Evolutionary conservation across 2,329 filamentous ascomycete species (phyloP), one percentile per base, ranked within the genome.

Genomic region (Biscogniauxia marginata): DNA sequence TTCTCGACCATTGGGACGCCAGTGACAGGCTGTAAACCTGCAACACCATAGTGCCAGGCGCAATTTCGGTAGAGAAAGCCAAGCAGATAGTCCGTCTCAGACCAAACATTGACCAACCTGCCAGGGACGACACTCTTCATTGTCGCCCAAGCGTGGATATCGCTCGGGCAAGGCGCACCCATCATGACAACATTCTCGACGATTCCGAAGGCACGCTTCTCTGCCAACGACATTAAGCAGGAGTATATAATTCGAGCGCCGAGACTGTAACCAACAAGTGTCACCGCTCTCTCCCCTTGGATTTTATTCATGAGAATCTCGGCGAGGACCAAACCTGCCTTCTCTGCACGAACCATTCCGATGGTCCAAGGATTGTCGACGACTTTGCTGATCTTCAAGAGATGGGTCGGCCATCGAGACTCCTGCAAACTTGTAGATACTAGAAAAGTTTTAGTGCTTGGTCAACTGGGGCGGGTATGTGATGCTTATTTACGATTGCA

Each of bases 81-180:
- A 2, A 98, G 85, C 21, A 97, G 86, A 63, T 91, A 92, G 71
- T 98, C 93, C 48, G 91, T 90, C 51, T 88, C 86, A 0, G 90
- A 96, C 71, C 88, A 97, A 3, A 95, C 91, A 65, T 97, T 98
- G 67, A 97, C 82, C n/a, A 97, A 79, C 20, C 92, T 85, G 0
- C 93, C 92, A 44, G 85, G 82, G 3, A 96, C 91, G 2, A 93
- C 89, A 56, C 85, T 88, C 60, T 90, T 86, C 68, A 96, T 82
- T 5, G 85, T 80, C 23, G 88, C 80, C 93, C 93, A 97, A 52
- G 90, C 85, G 7, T 81, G 79, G 2, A 81, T 81, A 20, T 88
- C 83, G 1, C 89, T 85, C 0, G 93, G 91, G 5, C 87, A 87
- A 0, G 93, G 92, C 0, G 89, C 82, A 1, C 93, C 93, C 70